A percentile compares a stretch with the other conserved stretches of the same genome.
Conservation (phyloP, 306 rosid species). For the Castanea crenata region DNA sequence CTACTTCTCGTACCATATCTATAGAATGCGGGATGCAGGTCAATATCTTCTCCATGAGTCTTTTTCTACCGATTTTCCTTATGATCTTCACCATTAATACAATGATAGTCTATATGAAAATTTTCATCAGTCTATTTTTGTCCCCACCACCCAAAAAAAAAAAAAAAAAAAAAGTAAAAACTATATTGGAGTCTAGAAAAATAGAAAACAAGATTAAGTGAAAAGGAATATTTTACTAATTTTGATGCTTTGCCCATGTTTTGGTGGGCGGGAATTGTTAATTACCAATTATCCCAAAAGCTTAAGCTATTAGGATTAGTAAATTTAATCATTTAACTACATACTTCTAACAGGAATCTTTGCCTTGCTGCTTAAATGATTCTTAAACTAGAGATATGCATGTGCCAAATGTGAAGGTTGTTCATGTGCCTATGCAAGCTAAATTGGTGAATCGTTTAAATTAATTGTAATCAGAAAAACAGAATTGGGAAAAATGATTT, state of each 20-base stretch:
- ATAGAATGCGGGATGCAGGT: constrained; percentile 99
- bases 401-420: not conserved
- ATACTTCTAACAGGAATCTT: not conserved
- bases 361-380: not conserved
- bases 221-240: not conserved
- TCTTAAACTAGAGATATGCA: not conserved
- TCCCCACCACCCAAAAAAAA: no score
- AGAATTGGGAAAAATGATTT: no score
- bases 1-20: constrained; percentile 95
- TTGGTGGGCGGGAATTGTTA: not conserved
- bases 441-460: not conserved
- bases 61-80: not conserved
- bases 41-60: constrained; percentile 1
- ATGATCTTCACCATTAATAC: not conserved
- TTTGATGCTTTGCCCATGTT: not conserved
- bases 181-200: not conserved
- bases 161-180: not conserved
- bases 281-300: no score
- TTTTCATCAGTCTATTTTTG: not conserved
- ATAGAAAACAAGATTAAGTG: not conserved
- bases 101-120: not conserved
- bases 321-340: no score
- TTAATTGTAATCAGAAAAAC: no score
- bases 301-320: no score
- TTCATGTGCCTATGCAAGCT: not conserved